A percentile compares a stretch with the other conserved stretches of the same genome.
These are phyloP conservation scores for Thalassiosira allenii DNA, from an alignment of 352 stramenopile species.

Conservation along the genomic window DNA sequence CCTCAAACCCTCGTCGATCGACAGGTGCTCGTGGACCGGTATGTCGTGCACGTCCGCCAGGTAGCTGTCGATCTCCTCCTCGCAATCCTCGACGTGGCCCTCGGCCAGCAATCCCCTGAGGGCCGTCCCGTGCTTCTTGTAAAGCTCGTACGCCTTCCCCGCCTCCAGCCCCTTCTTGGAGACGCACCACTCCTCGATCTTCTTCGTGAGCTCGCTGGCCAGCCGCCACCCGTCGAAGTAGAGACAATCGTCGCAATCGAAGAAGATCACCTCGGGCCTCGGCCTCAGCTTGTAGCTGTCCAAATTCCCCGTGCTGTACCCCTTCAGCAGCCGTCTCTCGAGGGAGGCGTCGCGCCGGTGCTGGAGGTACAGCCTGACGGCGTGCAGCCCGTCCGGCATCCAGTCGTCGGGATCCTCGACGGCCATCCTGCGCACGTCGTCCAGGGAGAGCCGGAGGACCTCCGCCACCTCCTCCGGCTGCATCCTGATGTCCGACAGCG, in stretches of 20 bases:
- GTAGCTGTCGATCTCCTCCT: conserved; percentile 72
- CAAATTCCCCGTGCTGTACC: background rate
- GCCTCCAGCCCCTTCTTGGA: conserved; percentile 45
- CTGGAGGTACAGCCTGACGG: conserved; percentile 1
- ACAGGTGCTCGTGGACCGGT: conserved; percentile 59
- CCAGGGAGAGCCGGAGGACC: too few species aligned
- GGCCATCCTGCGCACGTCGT: too few species aligned
- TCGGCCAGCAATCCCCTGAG: conserved; percentile 75
- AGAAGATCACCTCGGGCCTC: conserved; percentile 68
- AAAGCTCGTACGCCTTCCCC: conserved; percentile 75
- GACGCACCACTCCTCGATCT: conserved; percentile 78
- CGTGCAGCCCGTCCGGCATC: too few species aligned
- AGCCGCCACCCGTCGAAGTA: conserved; percentile 85
- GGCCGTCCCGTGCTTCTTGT: conserved; percentile 80
- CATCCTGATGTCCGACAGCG: too few species aligned
- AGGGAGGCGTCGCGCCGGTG: background rate
- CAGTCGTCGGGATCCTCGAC: too few species aligned
- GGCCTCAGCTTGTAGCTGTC: conserved; percentile 2
- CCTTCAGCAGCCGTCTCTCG: background rate
- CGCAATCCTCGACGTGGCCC: conserved; percentile 57
- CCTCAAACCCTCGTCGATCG: conserved; percentile 59
- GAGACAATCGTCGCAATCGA: conserved; percentile 84
- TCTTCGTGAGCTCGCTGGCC: conserved; percentile 64
- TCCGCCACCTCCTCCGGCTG: too few species aligned
- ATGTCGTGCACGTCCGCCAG: conserved; percentile 80